These are phyloP conservation scores for Delphinella strobiligena DNA, from an alignment of 2,329 filamentous ascomycete genomes.

Conservation along the genomic window DNA sequence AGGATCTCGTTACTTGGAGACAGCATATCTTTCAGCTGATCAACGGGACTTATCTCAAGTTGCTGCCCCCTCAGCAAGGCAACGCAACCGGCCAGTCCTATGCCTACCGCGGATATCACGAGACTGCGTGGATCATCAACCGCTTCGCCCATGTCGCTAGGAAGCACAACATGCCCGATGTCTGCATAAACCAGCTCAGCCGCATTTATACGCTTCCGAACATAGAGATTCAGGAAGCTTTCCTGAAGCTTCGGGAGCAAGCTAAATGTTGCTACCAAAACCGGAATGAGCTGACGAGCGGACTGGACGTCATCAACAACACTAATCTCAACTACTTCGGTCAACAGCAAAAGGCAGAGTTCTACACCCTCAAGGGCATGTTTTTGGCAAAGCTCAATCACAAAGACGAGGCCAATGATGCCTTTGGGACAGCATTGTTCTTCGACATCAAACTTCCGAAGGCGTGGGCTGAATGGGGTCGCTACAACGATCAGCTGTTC, in stretches of 20 bases:
- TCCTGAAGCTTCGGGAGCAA: constrained; percentile 95
- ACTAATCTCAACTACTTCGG: constrained; percentile 99
- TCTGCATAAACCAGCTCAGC: constrained; percentile 93
- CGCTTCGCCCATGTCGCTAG: constrained; percentile 93
- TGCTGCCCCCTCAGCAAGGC: constrained; percentile 64
- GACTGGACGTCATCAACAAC: constrained; percentile 97
- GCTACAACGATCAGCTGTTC: constrained; percentile 94
- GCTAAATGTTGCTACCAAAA: constrained; percentile 99
- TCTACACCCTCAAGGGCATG: constrained; percentile 99
- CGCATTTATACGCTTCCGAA: constrained; percentile 98
- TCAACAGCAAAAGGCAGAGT: constrained; percentile 90
- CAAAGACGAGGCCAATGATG: constrained; percentile 81
- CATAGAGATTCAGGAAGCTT: constrained; percentile 98
- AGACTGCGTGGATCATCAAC: constrained; percentile 99
- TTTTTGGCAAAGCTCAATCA: constrained; percentile 90
- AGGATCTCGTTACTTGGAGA: constrained; percentile 97
- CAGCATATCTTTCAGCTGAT: constrained; percentile 98
- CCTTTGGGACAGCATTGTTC: constrained; percentile 88
- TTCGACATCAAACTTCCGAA: constrained; percentile 94
- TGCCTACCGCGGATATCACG: constrained; percentile 93
- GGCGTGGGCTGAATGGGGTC: constrained; percentile 98
- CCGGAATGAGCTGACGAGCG: constrained; percentile 77
- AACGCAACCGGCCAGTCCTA: constrained; percentile 85
- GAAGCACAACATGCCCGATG: constrained; percentile 91
- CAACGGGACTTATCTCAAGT: constrained; percentile 79